phyloP scores from a whole-genome alignment of 2,329 filamentous ascomycete genomes.

The Ophiostoma quercus region DNA sequence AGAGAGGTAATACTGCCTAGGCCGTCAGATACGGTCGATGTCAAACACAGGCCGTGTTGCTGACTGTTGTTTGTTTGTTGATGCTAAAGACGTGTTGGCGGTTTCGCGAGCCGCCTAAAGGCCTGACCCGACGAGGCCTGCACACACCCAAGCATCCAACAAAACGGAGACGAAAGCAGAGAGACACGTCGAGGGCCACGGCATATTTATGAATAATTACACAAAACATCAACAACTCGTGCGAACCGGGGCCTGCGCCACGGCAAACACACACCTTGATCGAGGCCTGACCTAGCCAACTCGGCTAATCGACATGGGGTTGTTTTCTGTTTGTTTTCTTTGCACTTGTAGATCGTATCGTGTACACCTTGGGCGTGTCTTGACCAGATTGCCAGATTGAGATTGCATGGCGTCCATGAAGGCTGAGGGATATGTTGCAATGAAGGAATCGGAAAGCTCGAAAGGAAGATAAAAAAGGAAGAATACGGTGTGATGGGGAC shows the following conservation, averaged over 20 bases:
- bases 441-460: not conserved
- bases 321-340: not conserved
- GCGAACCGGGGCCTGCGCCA: not conserved
- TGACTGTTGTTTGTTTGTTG: not conserved
- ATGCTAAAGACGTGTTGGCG: not conserved
- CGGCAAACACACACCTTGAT: not conserved
- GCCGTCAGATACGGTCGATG: not conserved
- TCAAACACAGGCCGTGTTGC: not conserved
- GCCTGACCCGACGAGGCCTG: not conserved
- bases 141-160: not conserved
- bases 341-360: slow-evolving; percentile 2
- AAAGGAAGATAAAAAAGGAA: slow-evolving; percentile 15
- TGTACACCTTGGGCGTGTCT: slow-evolving; percentile 9
- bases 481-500: not conserved
- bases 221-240: not conserved
- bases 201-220: not conserved
- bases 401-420: not conserved
- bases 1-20: not conserved
- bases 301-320: slow-evolving; percentile 14
- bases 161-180: slow-evolving; percentile 7
- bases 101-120: slow-evolving; percentile 14
- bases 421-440: not conserved
- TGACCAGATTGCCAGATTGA: not conserved
- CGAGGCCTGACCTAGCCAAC: not conserved
- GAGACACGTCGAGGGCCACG: not conserved